Evolutionary conservation across 2,329 filamentous ascomycete genomes (phyloP), one percentile per base, ranked within the genome.

Genomic region (Neocucurbitaria cava): DNA sequence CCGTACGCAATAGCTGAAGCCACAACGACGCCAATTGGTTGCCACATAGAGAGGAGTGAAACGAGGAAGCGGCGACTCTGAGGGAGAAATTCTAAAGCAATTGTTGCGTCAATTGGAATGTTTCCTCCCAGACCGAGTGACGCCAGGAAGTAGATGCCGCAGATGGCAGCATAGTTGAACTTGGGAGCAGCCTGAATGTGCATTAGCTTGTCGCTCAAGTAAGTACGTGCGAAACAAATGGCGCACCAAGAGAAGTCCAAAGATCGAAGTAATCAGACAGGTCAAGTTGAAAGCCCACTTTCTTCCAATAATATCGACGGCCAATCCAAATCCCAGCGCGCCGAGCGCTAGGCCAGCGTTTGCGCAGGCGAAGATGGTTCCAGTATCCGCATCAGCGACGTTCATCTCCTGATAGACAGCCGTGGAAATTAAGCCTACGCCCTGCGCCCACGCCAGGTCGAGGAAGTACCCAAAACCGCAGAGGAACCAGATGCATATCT

Each of bases 401-500:
- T 57, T 48, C 61, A 71, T 69, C 49, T 71, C 68, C 36, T 69
- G 64, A n/a, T 71, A 71, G 26, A 71, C 63, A 6, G 68, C 62
- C 2, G 65, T 60, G 2, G 65, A 58, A 23, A 67, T 65, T 24
- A 71, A 42, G 23, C 68, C 68, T 6, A 71, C 66, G 44, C 68
- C 66, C 31, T 71, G 66, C 11, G 66, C 52, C 68, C 68, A 70
- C n/a, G 68, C 66, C n/a, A 70, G 55, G 28, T 71, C 68, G 23
- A 71, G 54, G 33, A 71, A 71, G 44, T 71, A 71, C 18, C 68
- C 68, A 40, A 71, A 71, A 13, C 68, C 68, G 44, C 68, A 71
- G 9, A 71, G 65, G 28, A 71, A 68, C 68, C 68, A 71, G 46
- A 71, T 69, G 45, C 68, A 71, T 57, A 69, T 62, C 26, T 71